Evolutionary conservation across 148 eudicot genomes (phyloP).

Genomic region (Camellia japonica): DNA sequence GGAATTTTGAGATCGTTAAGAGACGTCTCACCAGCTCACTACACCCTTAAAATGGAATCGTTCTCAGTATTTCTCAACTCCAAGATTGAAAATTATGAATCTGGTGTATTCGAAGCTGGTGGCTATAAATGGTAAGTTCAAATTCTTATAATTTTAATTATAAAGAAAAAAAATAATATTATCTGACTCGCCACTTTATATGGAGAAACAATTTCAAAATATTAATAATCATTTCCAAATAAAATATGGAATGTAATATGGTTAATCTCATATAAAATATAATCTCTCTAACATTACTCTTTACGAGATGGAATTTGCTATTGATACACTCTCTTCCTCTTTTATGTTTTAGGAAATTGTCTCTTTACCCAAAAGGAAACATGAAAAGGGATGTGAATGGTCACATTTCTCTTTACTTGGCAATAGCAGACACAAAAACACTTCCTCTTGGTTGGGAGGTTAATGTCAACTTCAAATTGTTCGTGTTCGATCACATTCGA

Average conservation of each 20-base stretch:
- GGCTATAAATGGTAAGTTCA: too few species aligned
- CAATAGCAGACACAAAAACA: background rate
- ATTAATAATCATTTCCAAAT: too few species aligned
- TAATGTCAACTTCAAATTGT: background rate
- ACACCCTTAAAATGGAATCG: background rate
- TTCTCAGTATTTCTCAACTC: background rate
- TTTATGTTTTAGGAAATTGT: background rate
- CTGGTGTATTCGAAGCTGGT: background rate
- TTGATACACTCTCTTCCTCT: background rate
- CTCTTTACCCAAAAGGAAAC: background rate
- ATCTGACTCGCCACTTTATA: too few species aligned
- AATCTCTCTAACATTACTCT: background rate
- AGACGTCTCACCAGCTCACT: background rate
- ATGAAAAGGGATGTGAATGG: background rate
- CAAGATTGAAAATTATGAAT: background rate
- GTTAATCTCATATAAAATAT: background rate
- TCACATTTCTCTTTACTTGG: constrained; percentile 6
- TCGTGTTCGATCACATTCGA: background rate
- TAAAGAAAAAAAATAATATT: too few species aligned
- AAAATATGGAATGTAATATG: too few species aligned
- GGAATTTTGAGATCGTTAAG: background rate
- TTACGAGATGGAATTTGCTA: background rate
- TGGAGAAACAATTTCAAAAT: too few species aligned
- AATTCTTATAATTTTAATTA: too few species aligned
- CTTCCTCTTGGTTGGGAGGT: constrained; percentile 11